Percentiles rank a stretch among this genome's conserved stretches.
Evolutionary conservation across 1,139 yeast genomes (phyloP).

Genomic region (Kodamaea sp.): DNA sequence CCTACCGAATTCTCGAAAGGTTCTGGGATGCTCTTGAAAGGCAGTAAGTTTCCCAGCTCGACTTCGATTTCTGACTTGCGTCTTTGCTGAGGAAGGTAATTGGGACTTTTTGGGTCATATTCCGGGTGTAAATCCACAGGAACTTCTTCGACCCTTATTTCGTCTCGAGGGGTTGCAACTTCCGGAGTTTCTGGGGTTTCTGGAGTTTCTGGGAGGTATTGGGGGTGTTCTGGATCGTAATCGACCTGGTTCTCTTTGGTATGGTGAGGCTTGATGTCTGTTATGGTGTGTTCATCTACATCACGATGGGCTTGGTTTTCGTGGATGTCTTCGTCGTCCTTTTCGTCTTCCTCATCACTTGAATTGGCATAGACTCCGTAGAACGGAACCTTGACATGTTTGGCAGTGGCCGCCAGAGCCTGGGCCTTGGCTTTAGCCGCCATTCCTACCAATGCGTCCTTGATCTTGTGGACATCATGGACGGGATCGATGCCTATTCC

Average conservation of each 20-base stretch:
- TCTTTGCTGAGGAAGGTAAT: too few relatives aligned
- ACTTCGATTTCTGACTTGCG: not conserved
- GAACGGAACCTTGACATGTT: conserved; percentile 7
- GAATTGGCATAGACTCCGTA: conserved; percentile 12
- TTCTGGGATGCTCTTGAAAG: conserved; percentile 1
- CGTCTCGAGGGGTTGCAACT: too few relatives aligned
- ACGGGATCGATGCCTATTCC: conserved; percentile 14
- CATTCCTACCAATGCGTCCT: conserved; percentile 5
- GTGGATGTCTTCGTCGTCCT: conserved; percentile 1
- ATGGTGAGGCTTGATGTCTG: not conserved
- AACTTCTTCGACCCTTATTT: too few relatives aligned
- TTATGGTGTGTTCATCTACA: not conserved
- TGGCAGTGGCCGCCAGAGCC: conserved; percentile 1
- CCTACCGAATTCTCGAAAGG: conserved; percentile 1
- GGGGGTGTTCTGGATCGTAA: not conserved
- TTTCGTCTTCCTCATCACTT: conserved; percentile 1
- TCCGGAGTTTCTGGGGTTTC: too few relatives aligned
- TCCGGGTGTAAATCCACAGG: not conserved
- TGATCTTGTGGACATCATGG: conserved; percentile 5
- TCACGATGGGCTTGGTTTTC: not conserved
- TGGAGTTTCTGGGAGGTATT: not conserved
- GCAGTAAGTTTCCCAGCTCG: not conserved
- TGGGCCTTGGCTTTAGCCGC: conserved; percentile 5
- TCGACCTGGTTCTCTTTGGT: conserved; percentile 1
- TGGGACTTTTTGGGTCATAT: not conserved